Base-by-base conservation (phyloP, 148 eudicot species). In the Limonium bicolor region DNA sequence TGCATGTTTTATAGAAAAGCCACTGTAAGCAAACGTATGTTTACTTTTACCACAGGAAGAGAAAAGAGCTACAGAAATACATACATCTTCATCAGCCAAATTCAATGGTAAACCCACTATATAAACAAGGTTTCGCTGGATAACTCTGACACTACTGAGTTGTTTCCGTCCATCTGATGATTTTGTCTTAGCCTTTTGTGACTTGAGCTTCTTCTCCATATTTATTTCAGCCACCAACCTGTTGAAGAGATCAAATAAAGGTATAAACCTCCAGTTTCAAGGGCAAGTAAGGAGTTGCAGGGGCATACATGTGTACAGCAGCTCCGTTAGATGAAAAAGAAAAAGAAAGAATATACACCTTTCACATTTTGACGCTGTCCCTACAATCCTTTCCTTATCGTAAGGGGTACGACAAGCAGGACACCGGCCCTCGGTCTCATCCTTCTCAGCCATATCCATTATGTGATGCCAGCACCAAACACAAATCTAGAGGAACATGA, bases 381-480 rank as follows among this genome's bases (percentile, higher is more conserved):
- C 93, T 18, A 75, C 95, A 52, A 90, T 78, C 63, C 64, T 84
- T 56, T 90, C 95, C 72, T 90, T 90, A 62, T 84, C 85, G 58
- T 90, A 90, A 16, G 82, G 70, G 35, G 73, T 68, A 37, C 97
- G 97, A 61, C 97, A 90, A 32, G 95, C 97, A 47, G 97, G 97
- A 50, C 97, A 90, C 38, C 95, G 71, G 33, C 95, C 97, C 60
- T 90, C 79, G 22, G 84, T 70, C 56, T 65, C 84, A 54, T 77
- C 95, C 70, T 80, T 90, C 65, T 80, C 97, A 33, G 97, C 97
- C 97, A 84, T 80, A 37, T 80, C 95, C 85, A 90, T 77, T 28
- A 90, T 70, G 65, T 90, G 95, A 77, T 90, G 93, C 97, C 97
- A 90, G 40, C 97, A 90, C 97, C 97, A 90, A 35, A 90, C 87